Conservation (phyloP, 1,284 basidiomycete species). For the Amylostereum chailletii region DNA sequence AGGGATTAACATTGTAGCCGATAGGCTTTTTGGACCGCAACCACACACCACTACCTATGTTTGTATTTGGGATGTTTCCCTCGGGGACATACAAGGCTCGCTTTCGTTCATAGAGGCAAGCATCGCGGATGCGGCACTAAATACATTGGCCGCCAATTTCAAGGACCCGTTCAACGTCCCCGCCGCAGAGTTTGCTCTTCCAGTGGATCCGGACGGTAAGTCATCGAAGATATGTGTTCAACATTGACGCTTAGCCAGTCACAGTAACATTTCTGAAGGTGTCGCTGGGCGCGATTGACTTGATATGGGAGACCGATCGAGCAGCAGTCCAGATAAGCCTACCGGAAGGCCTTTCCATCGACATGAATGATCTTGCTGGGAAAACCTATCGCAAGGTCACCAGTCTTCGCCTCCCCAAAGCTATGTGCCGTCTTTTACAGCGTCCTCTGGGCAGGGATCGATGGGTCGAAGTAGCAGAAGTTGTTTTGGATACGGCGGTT, state of each 20-base stretch:
- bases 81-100: slow-evolving; percentile 55
- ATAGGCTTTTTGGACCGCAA: slow-evolving; percentile 81
- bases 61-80: slow-evolving; percentile 80
- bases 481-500: slow-evolving; percentile 46
- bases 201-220: slow-evolving; percentile 69
- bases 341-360: slow-evolving; percentile 51
- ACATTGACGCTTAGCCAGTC: background rate
- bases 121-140: slow-evolving; percentile 42
- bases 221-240: slow-evolving; percentile 5
- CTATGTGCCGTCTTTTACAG: slow-evolving; percentile 38
- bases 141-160: slow-evolving; percentile 63
- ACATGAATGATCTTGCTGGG: slow-evolving; percentile 69
- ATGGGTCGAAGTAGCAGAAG: slow-evolving; percentile 65
- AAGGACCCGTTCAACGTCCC: slow-evolving; percentile 75
- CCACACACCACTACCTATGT: slow-evolving; percentile 81
- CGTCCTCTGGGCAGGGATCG: slow-evolving; percentile 28
- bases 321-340: slow-evolving; percentile 51
- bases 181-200: slow-evolving; percentile 55
- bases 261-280: slow-evolving; percentile 71
- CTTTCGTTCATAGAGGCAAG: slow-evolving; percentile 50
- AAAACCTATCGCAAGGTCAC: slow-evolving; percentile 52
- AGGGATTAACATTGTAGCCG: slow-evolving; percentile 76
- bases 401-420: slow-evolving; percentile 44
- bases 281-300: slow-evolving; percentile 40
- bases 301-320: slow-evolving; percentile 42